These are phyloP conservation scores for Hyphopichia buzzinii DNA, from an alignment of 1,139 yeast species.

Conservation along the genomic window DNA sequence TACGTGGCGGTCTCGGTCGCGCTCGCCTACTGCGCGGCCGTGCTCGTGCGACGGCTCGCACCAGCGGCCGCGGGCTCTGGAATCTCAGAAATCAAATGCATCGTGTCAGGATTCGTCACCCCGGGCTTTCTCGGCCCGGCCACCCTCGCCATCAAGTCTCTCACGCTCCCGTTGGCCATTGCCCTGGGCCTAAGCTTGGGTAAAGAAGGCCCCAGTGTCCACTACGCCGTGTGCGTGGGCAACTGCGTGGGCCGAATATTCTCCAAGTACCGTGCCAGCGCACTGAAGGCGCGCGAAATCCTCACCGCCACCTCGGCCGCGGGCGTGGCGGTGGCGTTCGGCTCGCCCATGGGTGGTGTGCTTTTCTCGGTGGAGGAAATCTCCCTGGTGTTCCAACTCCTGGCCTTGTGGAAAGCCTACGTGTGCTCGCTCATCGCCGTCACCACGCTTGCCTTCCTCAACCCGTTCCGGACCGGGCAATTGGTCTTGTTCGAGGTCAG, in stretches of 20 bases:
- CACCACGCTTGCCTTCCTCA: conserved; percentile 67
- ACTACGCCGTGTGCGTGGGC: conserved; percentile 82
- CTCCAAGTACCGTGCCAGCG: conserved; percentile 40
- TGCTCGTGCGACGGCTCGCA: conserved; percentile 67
- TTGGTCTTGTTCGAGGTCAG: conserved; percentile 86
- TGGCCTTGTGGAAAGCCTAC: conserved; percentile 88
- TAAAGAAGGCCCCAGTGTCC: conserved; percentile 85
- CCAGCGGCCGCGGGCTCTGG: conserved; percentile 98
- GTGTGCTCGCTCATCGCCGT: conserved; percentile 91
- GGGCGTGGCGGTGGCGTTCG: conserved; percentile 75
- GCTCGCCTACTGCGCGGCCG: conserved; percentile 66
- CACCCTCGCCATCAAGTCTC: conserved; percentile 71
- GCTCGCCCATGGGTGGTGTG: conserved; percentile 74
- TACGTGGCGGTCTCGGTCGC: conserved; percentile 59
- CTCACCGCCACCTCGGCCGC: conserved; percentile 64
- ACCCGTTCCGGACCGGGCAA: conserved; percentile 94
- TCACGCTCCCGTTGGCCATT: conserved; percentile 83
- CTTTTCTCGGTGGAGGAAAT: conserved; percentile 74
- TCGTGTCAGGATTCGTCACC: conserved; percentile 86
- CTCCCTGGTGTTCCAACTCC: conserved; percentile 64
- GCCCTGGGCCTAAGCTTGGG: conserved; percentile 81
- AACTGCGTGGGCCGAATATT: conserved; percentile 60
- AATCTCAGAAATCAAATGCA: conserved; percentile 92
- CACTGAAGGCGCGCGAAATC: conserved; percentile 54
- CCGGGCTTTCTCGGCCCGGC: conserved; percentile 73